These are phyloP conservation scores for Alternaria sp. DNA, from an alignment of 2,329 filamentous ascomycete species.

Conservation along the genomic window DNA sequence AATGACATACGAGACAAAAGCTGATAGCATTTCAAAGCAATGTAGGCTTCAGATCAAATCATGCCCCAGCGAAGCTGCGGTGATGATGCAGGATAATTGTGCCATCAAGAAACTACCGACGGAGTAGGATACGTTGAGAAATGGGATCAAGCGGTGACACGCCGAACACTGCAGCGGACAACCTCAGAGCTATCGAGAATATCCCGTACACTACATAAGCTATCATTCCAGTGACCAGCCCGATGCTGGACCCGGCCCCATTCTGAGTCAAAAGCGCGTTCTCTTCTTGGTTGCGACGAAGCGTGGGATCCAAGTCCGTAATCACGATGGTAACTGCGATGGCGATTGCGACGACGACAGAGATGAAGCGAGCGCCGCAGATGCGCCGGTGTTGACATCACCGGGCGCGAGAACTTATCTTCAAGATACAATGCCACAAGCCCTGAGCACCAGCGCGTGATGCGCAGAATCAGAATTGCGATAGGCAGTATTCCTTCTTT, in stretches of 20 bases:
- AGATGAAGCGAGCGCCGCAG: conserved; percentile 13
- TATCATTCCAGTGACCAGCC: too few relatives aligned
- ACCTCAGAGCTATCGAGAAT: background rate
- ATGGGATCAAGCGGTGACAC: too few relatives aligned
- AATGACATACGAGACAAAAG: too few relatives aligned
- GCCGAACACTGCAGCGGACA: background rate
- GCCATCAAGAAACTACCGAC: too few relatives aligned
- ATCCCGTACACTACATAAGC: too few relatives aligned
- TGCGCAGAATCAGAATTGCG: background rate
- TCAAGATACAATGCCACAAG: conserved; percentile 20
- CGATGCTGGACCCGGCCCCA: too few relatives aligned
- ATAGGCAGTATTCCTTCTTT: background rate
- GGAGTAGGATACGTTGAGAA: too few relatives aligned
- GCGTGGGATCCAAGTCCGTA: background rate
- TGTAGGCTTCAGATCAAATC: too few relatives aligned
- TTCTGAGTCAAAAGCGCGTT: background rate
- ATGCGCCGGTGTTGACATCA: conserved; percentile 14
- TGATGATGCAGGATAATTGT: too few relatives aligned
- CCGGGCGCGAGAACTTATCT: conserved; percentile 3
- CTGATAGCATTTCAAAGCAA: too few relatives aligned
- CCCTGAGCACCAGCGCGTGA: conserved; percentile 21
- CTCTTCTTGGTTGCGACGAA: background rate
- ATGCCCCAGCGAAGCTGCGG: too few relatives aligned
- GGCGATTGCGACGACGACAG: background rate
- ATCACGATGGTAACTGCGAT: background rate